Conservation (phyloP, 2,329 filamentous ascomycete genomes). For the Beauveria caledonica region DNA sequence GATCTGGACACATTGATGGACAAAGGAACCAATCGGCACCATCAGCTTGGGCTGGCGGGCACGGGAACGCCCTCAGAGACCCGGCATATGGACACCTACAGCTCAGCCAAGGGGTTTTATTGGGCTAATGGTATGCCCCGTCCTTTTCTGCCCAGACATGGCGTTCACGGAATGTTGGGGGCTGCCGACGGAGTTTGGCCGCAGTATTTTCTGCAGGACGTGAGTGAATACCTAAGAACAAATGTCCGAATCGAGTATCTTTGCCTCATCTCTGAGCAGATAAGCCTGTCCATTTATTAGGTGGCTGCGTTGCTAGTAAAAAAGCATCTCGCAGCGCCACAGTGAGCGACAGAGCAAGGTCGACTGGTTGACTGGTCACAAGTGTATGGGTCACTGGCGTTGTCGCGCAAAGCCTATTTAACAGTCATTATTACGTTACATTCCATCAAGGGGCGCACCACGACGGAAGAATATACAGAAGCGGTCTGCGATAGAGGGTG, state of each 20-base stretch:
- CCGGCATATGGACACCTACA: background rate
- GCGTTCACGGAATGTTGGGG: background rate
- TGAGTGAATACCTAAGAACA: background rate
- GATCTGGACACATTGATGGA: background rate
- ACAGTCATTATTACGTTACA: background rate
- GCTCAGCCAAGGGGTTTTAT: background rate
- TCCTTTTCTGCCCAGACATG: background rate
- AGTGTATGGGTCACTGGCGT: slow-evolving; percentile 6
- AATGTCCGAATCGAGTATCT: background rate
- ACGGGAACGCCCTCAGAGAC: background rate
- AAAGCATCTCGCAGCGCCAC: background rate
- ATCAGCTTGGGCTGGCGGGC: background rate
- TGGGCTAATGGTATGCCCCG: background rate
- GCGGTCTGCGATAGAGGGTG: background rate
- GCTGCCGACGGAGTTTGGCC: background rate
- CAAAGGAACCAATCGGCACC: background rate
- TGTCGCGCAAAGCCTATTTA: slow-evolving; percentile 9
- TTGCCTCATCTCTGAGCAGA: background rate
- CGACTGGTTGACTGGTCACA: background rate
- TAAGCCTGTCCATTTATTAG: background rate
- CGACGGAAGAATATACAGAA: background rate
- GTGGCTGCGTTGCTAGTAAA: background rate
- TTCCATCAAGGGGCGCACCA: background rate
- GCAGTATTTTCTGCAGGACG: background rate
- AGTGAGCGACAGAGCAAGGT: background rate